A percentile compares a stretch with the other conserved stretches of the same genome.
Evolutionary conservation across 2,329 filamentous ascomycete genomes (phyloP).

Genomic region (Remersonia thermophila): DNA sequence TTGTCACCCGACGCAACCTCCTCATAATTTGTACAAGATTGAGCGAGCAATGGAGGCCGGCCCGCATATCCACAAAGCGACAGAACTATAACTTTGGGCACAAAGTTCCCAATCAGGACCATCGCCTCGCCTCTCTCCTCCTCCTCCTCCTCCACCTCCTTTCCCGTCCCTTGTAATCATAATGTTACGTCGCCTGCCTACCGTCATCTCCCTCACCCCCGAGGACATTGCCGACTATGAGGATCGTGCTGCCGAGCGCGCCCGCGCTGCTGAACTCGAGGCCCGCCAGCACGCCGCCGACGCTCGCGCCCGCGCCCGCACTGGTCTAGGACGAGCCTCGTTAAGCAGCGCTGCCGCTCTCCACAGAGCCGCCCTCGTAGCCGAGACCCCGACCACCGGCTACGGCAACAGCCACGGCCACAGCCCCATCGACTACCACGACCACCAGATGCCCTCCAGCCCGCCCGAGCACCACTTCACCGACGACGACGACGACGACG

Average conservation of each 20-base stretch:
- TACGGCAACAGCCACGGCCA: background rate
- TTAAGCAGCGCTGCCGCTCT: background rate
- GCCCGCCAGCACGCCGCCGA: conserved; percentile 8
- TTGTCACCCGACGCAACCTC: too few species aligned
- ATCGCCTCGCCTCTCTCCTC: too few species aligned
- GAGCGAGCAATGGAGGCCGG: too few species aligned
- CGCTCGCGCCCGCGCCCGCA: conserved; percentile 7
- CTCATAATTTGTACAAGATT: too few species aligned
- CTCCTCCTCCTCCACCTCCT: too few species aligned
- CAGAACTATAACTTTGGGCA: too few species aligned
- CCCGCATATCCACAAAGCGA: too few species aligned
- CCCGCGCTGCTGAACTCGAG: conserved; percentile 11
- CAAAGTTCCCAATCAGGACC: too few species aligned
- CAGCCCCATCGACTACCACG: background rate
- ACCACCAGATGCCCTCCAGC: background rate
- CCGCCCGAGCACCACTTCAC: conserved; percentile 6
- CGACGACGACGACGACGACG: conserved; percentile 1
- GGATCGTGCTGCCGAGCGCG: conserved; percentile 38
- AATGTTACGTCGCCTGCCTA: conserved; percentile 45
- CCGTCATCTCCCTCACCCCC: conserved; percentile 53
- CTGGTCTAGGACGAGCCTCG: conserved; percentile 2
- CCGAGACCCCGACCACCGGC: background rate
- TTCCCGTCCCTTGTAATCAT: too few species aligned
- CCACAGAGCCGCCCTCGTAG: background rate
- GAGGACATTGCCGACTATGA: conserved; percentile 62